These are phyloP conservation scores for Pisolithus thermaeus DNA, from an alignment of 1,284 basidiomycete genomes.

Conservation along the genomic window DNA sequence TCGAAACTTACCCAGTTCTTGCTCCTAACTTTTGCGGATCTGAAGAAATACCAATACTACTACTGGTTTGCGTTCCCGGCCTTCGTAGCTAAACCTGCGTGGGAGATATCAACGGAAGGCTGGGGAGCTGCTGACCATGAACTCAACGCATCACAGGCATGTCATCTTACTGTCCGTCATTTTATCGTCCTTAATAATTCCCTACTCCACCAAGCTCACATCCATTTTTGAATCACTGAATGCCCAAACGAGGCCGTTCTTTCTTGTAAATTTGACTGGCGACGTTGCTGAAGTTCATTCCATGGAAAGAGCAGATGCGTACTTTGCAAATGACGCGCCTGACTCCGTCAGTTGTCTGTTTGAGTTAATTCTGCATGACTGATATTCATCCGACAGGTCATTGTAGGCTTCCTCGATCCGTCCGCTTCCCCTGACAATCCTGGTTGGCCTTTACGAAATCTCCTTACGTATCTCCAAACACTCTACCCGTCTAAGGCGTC, in stretches of 20 bases:
- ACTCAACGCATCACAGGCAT: slow-evolving; percentile 23
- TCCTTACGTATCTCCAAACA: slow-evolving; percentile 74
- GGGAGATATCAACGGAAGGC: slow-evolving; percentile 64
- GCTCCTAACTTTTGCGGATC: slow-evolving; percentile 90
- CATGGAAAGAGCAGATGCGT: slow-evolving; percentile 51
- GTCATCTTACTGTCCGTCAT: not conserved
- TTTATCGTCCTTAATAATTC: not conserved
- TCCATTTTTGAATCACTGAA: slow-evolving; percentile 47
- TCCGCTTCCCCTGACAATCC: slow-evolving; percentile 74
- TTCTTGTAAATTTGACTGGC: slow-evolving; percentile 44
- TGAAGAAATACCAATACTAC: slow-evolving; percentile 97
- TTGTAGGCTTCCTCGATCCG: slow-evolving; percentile 82
- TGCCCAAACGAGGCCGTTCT: slow-evolving; percentile 44
- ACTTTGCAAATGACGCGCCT: slow-evolving; percentile 42
- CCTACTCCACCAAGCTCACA: slow-evolving; percentile 34
- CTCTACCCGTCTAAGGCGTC: slow-evolving; percentile 45
- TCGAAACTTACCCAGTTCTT: slow-evolving; percentile 72
- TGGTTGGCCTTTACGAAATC: slow-evolving; percentile 93
- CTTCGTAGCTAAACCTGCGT: slow-evolving; percentile 79
- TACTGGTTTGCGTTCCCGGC: slow-evolving; percentile 99
- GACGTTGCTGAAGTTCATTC: slow-evolving; percentile 38
- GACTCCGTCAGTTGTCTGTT: slow-evolving; percentile 31
- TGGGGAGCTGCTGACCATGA: slow-evolving; percentile 45
- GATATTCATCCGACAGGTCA: slow-evolving; percentile 37
- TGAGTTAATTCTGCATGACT: not conserved